Conservation (phyloP, 306 rosid species). For the Begonia peltatifolia region DNA sequence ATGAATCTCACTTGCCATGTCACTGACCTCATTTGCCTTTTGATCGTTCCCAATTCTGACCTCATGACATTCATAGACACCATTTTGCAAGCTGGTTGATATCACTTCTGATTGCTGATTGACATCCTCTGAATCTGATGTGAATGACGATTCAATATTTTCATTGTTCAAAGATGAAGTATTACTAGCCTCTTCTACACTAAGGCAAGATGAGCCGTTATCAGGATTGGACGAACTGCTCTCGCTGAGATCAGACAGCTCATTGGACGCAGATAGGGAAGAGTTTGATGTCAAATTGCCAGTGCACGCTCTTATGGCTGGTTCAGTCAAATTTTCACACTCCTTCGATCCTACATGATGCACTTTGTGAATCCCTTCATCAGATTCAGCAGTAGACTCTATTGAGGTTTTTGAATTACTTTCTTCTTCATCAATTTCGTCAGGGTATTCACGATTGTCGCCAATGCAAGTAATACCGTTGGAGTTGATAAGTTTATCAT, state of each 20-base stretch:
- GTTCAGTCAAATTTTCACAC: conserved; percentile 28
- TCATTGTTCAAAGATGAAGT: conserved; percentile 59
- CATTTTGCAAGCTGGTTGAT: conserved; percentile 32
- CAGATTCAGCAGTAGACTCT: conserved; percentile 19
- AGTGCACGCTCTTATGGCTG: conserved; percentile 4
- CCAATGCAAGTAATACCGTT: conserved; percentile 18
- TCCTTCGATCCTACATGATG: conserved; percentile 24
- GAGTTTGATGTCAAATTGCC: no score
- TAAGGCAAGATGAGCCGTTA: conserved; percentile 66
- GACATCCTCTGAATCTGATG: conserved; percentile 85
- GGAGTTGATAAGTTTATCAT: conserved; percentile 26
- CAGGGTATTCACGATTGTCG: no score
- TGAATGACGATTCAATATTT: conserved; percentile 70
- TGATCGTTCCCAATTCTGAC: conserved; percentile 28
- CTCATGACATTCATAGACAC: no score
- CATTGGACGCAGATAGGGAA: conserved; percentile 14
- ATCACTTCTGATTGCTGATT: conserved; percentile 69
- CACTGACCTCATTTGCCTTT: conserved; percentile 2
- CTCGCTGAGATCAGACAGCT: conserved; percentile 27
- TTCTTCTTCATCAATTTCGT: conserved; percentile 14
- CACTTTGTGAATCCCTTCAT: conserved; percentile 28
- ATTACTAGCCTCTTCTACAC: conserved; percentile 73
- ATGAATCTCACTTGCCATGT: no score
- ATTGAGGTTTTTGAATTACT: conserved; percentile 35
- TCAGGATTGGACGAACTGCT: conserved; percentile 48